These are phyloP conservation scores for Nakazawaea molendinolei DNA, from an alignment of 805 yeast species.

Conservation along the genomic window DNA sequence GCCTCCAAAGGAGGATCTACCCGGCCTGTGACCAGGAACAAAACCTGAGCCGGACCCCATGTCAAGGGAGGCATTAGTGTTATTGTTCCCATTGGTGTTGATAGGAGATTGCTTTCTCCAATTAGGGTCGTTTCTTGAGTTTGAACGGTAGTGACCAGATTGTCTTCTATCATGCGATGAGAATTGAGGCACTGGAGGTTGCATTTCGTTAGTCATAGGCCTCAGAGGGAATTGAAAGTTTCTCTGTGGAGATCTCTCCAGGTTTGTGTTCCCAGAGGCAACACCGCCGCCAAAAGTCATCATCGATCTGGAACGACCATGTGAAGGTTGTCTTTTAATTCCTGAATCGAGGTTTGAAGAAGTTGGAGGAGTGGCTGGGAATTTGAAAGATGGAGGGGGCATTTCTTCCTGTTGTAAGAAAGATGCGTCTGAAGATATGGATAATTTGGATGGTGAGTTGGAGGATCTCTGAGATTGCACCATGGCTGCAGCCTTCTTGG, in stretches of 20 bases:
- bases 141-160: slow-evolving; percentile 32
- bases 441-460: slow-evolving; percentile 25
- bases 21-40: slow-evolving; percentile 72
- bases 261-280: slow-evolving; percentile 15
- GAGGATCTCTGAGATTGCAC: slow-evolving; percentile 64
- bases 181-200: slow-evolving; percentile 51
- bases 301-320: slow-evolving; percentile 29
- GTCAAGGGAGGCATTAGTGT: slow-evolving; percentile 11
- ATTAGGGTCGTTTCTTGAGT: slow-evolving; percentile 40
- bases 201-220: slow-evolving; percentile 22
- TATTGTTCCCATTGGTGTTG: slow-evolving; percentile 19
- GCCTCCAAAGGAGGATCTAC: slow-evolving; percentile 61
- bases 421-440: slow-evolving; percentile 1
- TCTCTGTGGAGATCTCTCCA: slow-evolving; percentile 36
- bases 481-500: slow-evolving; percentile 93
- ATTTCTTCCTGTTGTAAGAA: too few species aligned
- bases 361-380: slow-evolving; percentile 39
- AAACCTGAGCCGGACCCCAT: slow-evolving; percentile 26
- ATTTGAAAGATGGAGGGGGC: slow-evolving; percentile 41
- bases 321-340: slow-evolving; percentile 17
- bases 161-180: slow-evolving; percentile 33
- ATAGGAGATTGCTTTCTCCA: slow-evolving; percentile 57
- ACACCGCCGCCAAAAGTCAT: slow-evolving; percentile 12
- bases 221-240: slow-evolving; percentile 63
- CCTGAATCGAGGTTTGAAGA: slow-evolving; percentile 17